phyloP scores from a whole-genome alignment of 2,329 filamentous ascomycete species.

The Apiospora hydei region DNA sequence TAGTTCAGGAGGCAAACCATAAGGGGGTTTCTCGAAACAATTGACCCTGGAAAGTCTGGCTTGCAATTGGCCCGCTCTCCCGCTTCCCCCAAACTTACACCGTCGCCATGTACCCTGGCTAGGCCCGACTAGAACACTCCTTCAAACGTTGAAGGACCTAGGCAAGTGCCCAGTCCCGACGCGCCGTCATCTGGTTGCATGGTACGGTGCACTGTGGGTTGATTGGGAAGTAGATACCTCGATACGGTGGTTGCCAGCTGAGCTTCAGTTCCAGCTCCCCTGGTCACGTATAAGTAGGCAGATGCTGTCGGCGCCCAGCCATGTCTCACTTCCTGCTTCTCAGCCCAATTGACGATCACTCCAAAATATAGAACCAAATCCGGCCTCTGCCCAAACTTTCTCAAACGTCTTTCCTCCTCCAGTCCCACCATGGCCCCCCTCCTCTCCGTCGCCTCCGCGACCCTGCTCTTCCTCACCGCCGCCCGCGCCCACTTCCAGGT shows the following conservation, averaged over 20 bases:
- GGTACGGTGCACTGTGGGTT: not conserved
- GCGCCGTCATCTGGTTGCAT: not conserved
- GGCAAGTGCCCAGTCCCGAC: not conserved
- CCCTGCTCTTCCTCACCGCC: constrained; percentile 48
- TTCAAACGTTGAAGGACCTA: not conserved
- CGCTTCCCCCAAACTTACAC: not conserved
- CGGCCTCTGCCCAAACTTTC: not conserved
- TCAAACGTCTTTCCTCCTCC: not conserved
- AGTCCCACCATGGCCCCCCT: constrained; percentile 48
- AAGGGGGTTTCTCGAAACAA: not conserved
- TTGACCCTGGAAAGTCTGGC: not conserved
- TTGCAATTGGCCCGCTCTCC: constrained; percentile 2
- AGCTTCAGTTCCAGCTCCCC: not conserved
- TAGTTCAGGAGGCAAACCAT: not conserved
- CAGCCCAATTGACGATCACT: constrained; percentile 17
- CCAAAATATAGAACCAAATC: not conserved
- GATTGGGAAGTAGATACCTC: not conserved
- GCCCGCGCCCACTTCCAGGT: constrained; percentile 63
- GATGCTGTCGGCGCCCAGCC: not conserved
- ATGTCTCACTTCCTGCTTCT: constrained; percentile 13
- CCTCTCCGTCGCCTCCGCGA: constrained; percentile 41
- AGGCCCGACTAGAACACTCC: constrained; percentile 1
- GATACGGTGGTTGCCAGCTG: not conserved
- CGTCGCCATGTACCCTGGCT: not conserved
- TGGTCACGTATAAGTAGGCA: not conserved